These are phyloP conservation scores for Deakozyma indianensis DNA, from an alignment of 805 yeast genomes.

Conservation along the genomic window DNA sequence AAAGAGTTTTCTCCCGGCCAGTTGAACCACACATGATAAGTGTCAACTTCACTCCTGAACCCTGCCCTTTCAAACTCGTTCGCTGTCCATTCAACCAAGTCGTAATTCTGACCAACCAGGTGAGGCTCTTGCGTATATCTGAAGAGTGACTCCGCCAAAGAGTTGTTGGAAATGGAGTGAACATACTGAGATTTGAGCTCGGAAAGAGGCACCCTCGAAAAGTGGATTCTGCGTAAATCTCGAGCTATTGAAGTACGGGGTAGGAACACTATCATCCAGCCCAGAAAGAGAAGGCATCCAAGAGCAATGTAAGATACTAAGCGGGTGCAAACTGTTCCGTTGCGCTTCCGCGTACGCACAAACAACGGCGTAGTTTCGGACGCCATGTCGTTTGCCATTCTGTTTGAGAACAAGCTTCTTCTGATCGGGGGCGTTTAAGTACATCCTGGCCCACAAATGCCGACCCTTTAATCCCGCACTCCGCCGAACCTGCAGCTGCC, in stretches of 20 bases:
- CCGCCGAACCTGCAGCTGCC: not conserved
- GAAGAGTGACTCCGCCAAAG: not conserved
- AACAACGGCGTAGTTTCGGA: not conserved
- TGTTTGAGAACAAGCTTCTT: no score
- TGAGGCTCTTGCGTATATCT: constrained; percentile 12
- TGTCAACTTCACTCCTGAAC: constrained; percentile 34
- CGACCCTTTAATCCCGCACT: not conserved
- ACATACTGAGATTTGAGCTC: not conserved
- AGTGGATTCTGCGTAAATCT: not conserved
- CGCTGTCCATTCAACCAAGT: constrained; percentile 39
- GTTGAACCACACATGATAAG: constrained; percentile 48
- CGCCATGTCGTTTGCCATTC: not conserved
- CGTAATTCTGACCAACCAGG: constrained; percentile 23
- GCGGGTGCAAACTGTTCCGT: not conserved
- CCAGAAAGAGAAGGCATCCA: not conserved
- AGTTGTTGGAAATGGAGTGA: not conserved
- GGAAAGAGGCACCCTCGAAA: not conserved
- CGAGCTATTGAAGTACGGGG: not conserved
- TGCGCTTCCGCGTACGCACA: not conserved
- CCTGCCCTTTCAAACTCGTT: constrained; percentile 49
- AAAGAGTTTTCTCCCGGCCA: constrained; percentile 46
- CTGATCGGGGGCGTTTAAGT: no score
- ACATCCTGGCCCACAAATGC: no score
- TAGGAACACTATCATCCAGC: not conserved
- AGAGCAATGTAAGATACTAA: not conserved